Evolutionary conservation across 306 rosid genomes (phyloP).

Genomic region (Vachellia collinsii): DNA sequence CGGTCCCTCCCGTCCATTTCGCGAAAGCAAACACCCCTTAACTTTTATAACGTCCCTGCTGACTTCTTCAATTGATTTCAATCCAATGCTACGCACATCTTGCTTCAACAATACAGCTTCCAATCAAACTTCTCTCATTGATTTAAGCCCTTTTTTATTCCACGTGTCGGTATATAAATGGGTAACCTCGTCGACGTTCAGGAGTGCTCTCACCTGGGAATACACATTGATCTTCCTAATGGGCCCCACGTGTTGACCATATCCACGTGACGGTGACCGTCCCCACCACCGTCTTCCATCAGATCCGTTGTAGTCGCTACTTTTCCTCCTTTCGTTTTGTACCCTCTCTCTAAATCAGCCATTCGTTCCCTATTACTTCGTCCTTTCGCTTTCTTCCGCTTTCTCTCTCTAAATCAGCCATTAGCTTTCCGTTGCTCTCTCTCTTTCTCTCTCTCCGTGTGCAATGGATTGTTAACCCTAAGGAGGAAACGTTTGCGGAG

Average conservation of each 20-base stretch:
- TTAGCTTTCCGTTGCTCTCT: not conserved
- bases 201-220: not conserved
- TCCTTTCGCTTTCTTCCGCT: not conserved
- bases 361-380: not conserved
- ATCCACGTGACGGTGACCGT: slow-evolving; percentile 50
- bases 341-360: not conserved
- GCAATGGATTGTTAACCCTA: slow-evolving; percentile 37
- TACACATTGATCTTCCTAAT: not conserved
- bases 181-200: fast-evolving
- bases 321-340: not conserved
- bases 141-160: too few relatives aligned
- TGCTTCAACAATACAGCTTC: not conserved
- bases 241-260: slow-evolving; percentile 49
- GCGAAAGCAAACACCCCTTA: slow-evolving; percentile 25
- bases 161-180: not conserved
- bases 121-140: not conserved
- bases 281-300: slow-evolving; percentile 54
- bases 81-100: not conserved
- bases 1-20: not conserved
- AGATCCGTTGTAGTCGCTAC: slow-evolving; percentile 54
- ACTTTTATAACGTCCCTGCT: slow-evolving; percentile 19
- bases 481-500: not conserved
- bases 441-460: slow-evolving; percentile 13
- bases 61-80: slow-evolving; percentile 31
- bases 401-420: not conserved